Evolutionary conservation across 179 eudicot genomes (phyloP).

Genomic region (Actinidia polygama): DNA sequence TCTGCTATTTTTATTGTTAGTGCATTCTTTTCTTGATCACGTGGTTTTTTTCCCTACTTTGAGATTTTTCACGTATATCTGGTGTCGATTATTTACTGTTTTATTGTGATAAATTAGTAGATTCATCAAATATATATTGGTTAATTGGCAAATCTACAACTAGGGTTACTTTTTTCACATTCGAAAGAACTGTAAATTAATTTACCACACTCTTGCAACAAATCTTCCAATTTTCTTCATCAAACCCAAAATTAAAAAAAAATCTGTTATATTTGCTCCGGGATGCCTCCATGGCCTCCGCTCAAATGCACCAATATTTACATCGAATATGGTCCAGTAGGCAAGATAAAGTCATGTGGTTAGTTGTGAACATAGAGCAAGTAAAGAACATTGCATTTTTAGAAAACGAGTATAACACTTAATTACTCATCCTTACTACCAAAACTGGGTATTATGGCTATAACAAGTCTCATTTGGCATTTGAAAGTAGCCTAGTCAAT

Average conservation of each 20-base stretch:
- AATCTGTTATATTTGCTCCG: slow-evolving; percentile 57
- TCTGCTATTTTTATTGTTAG: no score
- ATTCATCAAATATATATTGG: no score
- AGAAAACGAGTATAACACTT: neutral
- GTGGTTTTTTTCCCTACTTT: no score
- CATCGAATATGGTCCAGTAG: slow-evolving; percentile 64
- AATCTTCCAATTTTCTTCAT: slow-evolving; percentile 62
- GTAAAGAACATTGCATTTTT: neutral
- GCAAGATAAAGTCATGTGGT: slow-evolving; percentile 6
- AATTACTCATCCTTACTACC: neutral
- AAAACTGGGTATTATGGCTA: neutral
- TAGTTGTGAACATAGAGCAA: neutral
- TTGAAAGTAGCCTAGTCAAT: neutral
- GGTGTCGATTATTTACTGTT: no score
- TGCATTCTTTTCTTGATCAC: no score
- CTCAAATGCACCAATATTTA: slow-evolving; percentile 52
- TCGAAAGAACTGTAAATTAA: slow-evolving; percentile 11
- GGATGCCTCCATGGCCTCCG: slow-evolving; percentile 58
- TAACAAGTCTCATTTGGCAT: neutral
- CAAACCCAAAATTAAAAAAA: slow-evolving; percentile 66
- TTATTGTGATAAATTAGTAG: no score
- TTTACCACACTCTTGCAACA: slow-evolving; percentile 65
- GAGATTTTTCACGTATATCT: no score
- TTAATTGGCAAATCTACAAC: no score
- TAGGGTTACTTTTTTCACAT: no score